Percentiles rank a stretch among this genome's conserved stretches.
These are phyloP conservation scores for Canna indica DNA, from an alignment of 176 grass and related monocot genomes.

Conservation along the genomic window DNA sequence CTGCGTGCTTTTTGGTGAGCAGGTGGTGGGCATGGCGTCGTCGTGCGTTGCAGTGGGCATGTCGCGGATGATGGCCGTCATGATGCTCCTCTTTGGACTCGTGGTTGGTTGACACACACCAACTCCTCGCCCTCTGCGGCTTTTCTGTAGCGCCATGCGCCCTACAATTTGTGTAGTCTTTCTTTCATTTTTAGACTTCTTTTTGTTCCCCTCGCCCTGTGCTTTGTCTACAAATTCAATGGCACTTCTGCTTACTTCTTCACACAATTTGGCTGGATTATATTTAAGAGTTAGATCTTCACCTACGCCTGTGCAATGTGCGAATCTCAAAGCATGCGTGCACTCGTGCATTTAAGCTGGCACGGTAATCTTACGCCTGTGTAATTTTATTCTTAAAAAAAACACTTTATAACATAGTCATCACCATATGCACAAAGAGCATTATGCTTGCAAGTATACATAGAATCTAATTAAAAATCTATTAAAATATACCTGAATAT, in stretches of 20 bases:
- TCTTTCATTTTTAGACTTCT: not conserved
- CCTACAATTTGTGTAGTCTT: not conserved
- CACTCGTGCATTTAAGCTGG: too few relatives aligned
- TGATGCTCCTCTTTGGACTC: not conserved
- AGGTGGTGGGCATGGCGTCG: constrained; percentile 6
- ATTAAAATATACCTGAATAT: too few relatives aligned
- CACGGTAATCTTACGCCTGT: too few relatives aligned
- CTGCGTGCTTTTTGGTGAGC: not conserved
- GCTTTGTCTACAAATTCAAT: not conserved
- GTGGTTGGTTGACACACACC: not conserved
- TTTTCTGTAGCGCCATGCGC: not conserved
- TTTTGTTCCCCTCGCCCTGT: not conserved
- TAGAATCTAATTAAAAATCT: too few relatives aligned
- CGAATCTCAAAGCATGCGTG: too few relatives aligned
- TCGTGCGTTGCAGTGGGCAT: constrained; percentile 1
- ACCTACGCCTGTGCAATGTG: not conserved
- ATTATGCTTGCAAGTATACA: too few relatives aligned
- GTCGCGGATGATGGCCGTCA: not conserved
- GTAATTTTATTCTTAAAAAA: too few relatives aligned
- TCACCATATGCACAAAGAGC: too few relatives aligned
- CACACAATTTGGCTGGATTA: not conserved
- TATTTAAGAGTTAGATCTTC: not conserved
- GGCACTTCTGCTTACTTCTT: not conserved
- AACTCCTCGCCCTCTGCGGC: not conserved
- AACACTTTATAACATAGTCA: too few relatives aligned